These are phyloP conservation scores for Fusarium concolor DNA, from an alignment of 2,329 filamentous ascomycete species.

Conservation along the genomic window DNA sequence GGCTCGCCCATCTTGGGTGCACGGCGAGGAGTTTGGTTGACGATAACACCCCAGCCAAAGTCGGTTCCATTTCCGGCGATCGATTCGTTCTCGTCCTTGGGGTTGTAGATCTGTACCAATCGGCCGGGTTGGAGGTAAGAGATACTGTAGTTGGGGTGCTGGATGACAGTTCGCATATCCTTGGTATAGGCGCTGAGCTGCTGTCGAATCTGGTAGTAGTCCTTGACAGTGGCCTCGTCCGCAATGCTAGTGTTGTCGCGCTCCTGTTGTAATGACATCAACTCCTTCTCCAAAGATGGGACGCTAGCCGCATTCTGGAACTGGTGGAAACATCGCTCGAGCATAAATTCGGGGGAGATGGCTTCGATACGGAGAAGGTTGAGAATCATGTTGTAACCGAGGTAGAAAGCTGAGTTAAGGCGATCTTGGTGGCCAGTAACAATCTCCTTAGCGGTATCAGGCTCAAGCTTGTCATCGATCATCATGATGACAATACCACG, in stretches of 20 bases:
- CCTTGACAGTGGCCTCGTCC: conserved; percentile 89
- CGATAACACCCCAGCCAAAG: conserved; percentile 94
- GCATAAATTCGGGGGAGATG: conserved; percentile 98
- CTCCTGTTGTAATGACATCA: conserved; percentile 81
- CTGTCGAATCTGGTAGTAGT: conserved; percentile 91
- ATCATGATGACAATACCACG: conserved; percentile 99
- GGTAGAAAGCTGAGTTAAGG: conserved; percentile 95
- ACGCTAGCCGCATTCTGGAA: conserved; percentile 96
- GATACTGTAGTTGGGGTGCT: conserved; percentile 87
- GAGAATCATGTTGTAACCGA: conserved; percentile 99
- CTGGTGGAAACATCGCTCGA: conserved; percentile 98
- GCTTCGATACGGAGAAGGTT: conserved; percentile 97
- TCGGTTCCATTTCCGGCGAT: conserved; percentile 62
- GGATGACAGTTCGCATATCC: conserved; percentile 92
- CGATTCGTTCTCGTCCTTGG: conserved; percentile 58
- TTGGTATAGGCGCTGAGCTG: conserved; percentile 85
- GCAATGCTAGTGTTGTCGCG: conserved; percentile 79
- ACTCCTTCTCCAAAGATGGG: conserved; percentile 82
- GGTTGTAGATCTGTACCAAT: conserved; percentile 85
- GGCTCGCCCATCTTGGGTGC: conserved; percentile 74
- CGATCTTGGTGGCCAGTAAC: conserved; percentile 97
- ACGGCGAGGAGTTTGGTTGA: conserved; percentile 76
- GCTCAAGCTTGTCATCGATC: conserved; percentile 97
- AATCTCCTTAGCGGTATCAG: conserved; percentile 91
- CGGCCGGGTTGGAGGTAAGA: conserved; percentile 90